Evolutionary conservation across 2,329 filamentous ascomycete species (phyloP).

Genomic region (Colletotrichum sp.): DNA sequence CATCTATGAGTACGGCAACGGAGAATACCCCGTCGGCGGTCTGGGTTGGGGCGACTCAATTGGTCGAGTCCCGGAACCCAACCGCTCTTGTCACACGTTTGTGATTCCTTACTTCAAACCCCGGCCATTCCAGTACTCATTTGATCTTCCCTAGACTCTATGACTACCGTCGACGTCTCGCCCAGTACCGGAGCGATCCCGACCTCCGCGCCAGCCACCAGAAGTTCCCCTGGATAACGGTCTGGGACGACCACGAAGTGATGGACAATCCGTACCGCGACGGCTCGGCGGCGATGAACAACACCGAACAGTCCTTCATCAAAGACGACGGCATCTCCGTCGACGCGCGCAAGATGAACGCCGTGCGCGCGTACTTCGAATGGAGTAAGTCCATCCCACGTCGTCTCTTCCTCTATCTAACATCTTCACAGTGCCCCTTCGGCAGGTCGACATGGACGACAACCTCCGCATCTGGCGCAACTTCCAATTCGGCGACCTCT

Average conservation of each 20-base stretch:
- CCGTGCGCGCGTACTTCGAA: slow-evolving; percentile 73
- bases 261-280: slow-evolving; percentile 70
- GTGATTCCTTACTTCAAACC: slow-evolving; percentile 28
- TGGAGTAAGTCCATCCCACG: slow-evolving; percentile 43
- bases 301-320: slow-evolving; percentile 70
- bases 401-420: too few species aligned
- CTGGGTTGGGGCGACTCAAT: slow-evolving; percentile 55
- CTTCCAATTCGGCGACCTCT: slow-evolving; percentile 68
- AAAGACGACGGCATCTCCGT: slow-evolving; percentile 65
- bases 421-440: not conserved
- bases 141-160: slow-evolving; percentile 29
- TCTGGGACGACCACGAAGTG: slow-evolving; percentile 55
- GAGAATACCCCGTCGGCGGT: slow-evolving; percentile 36
- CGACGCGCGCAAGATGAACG: slow-evolving; percentile 76
- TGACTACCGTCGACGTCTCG: slow-evolving; percentile 47
- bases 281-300: slow-evolving; percentile 65
- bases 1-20: slow-evolving; percentile 64
- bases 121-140: accelerated
- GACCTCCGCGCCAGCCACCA: slow-evolving; percentile 48
- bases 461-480: slow-evolving; percentile 71
- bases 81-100: slow-evolving; percentile 50
- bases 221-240: slow-evolving; percentile 49
- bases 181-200: slow-evolving; percentile 43
- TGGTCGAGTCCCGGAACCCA: slow-evolving; percentile 56
- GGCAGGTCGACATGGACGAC: slow-evolving; percentile 71